phyloP scores from a whole-genome alignment of 2,329 filamentous ascomycete species.

The Aspergillus brasiliensis region DNA sequence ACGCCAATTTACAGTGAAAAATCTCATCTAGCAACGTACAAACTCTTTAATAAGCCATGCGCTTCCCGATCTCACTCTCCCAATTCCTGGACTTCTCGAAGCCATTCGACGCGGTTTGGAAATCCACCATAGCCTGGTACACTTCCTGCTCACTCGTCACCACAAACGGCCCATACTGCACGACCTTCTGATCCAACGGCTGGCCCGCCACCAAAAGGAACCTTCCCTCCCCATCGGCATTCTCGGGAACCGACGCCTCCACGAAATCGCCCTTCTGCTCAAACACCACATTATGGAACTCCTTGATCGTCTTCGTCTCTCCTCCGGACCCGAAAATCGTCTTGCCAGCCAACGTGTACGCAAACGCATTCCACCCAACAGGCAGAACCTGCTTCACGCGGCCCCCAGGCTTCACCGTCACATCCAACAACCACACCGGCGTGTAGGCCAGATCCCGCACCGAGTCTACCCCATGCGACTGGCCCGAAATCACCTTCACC shows the following conservation, averaged over 20 bases:
- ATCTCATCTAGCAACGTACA: not conserved
- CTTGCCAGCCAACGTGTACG: conserved; percentile 77
- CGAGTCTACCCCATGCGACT: conserved; percentile 79
- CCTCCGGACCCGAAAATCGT: conserved; percentile 61
- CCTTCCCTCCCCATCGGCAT: conserved; percentile 57
- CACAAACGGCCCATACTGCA: conserved; percentile 88
- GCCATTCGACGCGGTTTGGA: conserved; percentile 70
- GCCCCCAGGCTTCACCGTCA: conserved; percentile 78
- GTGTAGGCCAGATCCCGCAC: conserved; percentile 92
- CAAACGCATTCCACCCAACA: conserved; percentile 83
- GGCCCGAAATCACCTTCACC: conserved; percentile 89
- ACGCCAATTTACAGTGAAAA: conserved; percentile 5
- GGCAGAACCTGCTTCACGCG: conserved; percentile 75
- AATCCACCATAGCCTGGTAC: conserved; percentile 75
- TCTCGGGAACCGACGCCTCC: conserved; percentile 67
- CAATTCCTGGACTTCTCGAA: conserved; percentile 79
- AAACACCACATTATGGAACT: conserved; percentile 90
- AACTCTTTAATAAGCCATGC: conserved; percentile 54
- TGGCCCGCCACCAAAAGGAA: conserved; percentile 74
- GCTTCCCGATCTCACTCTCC: conserved; percentile 84
- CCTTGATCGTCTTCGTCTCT: conserved; percentile 36
- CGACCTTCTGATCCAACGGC: conserved; percentile 76
- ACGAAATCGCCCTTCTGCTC: conserved; percentile 76
- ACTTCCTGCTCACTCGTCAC: conserved; percentile 71
- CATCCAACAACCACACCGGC: conserved; percentile 92